Evolutionary conservation across 2,329 filamentous ascomycete genomes (phyloP).

Genomic region (Cercospora zeae-maydis): DNA sequence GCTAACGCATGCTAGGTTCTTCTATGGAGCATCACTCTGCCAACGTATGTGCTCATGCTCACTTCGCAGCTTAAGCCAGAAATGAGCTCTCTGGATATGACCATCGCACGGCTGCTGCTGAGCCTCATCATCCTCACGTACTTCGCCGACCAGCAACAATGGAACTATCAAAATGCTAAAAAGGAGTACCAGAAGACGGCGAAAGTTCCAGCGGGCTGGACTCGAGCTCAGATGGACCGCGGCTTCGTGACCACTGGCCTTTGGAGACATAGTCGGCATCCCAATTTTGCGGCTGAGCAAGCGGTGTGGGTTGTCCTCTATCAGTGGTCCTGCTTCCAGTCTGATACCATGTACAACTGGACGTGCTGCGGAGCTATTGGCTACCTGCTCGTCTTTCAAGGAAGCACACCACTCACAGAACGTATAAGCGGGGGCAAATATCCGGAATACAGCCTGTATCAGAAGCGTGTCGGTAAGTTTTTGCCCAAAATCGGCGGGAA

Average conservation of each 20-base stretch:
- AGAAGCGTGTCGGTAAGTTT: constrained; percentile 77
- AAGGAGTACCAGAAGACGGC: constrained; percentile 67
- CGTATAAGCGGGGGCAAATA: constrained; percentile 77
- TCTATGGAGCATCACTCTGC: constrained; percentile 72
- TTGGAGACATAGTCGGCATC: constrained; percentile 85
- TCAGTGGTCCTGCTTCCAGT: constrained; percentile 77
- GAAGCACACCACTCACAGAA: constrained; percentile 85
- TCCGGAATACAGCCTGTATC: constrained; percentile 80
- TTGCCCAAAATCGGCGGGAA: constrained; percentile 55
- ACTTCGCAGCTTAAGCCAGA: constrained; percentile 57
- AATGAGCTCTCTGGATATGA: constrained; percentile 52
- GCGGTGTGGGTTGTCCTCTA: constrained; percentile 84
- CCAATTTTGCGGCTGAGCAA: constrained; percentile 93
- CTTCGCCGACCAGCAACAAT: constrained; percentile 89
- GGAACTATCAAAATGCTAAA: constrained; percentile 83
- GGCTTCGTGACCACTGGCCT: constrained; percentile 83
- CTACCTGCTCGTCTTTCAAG: constrained; percentile 80
- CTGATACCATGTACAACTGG: constrained; percentile 72
- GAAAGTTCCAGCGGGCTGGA: constrained; percentile 59
- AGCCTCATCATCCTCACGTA: constrained; percentile 63
- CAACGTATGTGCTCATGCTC: constrained; percentile 79
- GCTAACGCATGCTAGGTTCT: constrained; percentile 54
- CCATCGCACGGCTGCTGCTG: constrained; percentile 56
- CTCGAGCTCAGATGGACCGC: constrained; percentile 74
- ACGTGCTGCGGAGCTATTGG: constrained; percentile 64